Percentiles rank a stretch among this genome's conserved stretches.
Evolutionary conservation across 2,329 filamentous ascomycete species (phyloP).

Genomic region (Kalmusia sp.): DNA sequence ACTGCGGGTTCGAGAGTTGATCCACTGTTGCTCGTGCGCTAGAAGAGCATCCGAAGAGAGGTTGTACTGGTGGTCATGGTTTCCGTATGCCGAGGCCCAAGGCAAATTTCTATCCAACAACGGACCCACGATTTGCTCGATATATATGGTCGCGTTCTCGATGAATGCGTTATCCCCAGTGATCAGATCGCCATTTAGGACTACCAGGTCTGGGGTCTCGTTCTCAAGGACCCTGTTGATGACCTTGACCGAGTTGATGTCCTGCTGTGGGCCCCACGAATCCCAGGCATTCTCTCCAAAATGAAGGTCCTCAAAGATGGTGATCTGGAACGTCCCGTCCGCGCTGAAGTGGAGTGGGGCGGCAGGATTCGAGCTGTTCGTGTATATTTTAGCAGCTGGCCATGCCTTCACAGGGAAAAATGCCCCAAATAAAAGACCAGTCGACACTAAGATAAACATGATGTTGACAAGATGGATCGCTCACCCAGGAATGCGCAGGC

Average conservation of each 20-base stretch:
- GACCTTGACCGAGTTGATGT: conserved; percentile 62
- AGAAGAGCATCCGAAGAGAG: conserved; percentile 49
- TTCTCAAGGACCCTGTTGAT: conserved; percentile 63
- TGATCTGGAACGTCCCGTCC: conserved; percentile 53
- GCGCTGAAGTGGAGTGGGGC: conserved; percentile 10
- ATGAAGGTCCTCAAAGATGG: conserved; percentile 73
- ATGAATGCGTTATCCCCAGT: conserved; percentile 60
- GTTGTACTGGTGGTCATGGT: conserved; percentile 66
- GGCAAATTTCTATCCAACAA: conserved; percentile 62
- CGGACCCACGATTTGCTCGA: conserved; percentile 18
- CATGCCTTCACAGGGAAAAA: not conserved
- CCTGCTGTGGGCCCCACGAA: conserved; percentile 56
- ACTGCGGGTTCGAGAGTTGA: conserved; percentile 43
- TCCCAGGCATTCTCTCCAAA: conserved; percentile 62
- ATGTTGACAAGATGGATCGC: not conserved
- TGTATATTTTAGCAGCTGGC: conserved; percentile 10
- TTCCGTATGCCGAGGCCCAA: conserved; percentile 74
- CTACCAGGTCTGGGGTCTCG: conserved; percentile 65
- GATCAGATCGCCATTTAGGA: conserved; percentile 74
- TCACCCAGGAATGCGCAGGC: not conserved
- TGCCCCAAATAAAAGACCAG: not conserved
- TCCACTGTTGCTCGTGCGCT: conserved; percentile 7
- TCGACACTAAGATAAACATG: not conserved
- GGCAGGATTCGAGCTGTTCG: conserved; percentile 1
- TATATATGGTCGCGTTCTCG: conserved; percentile 9